Percentiles rank a stretch among this genome's conserved stretches.
These are phyloP conservation scores for Elongisporangium senticosum DNA, from an alignment of 352 stramenopile genomes.

Conservation along the genomic window DNA sequence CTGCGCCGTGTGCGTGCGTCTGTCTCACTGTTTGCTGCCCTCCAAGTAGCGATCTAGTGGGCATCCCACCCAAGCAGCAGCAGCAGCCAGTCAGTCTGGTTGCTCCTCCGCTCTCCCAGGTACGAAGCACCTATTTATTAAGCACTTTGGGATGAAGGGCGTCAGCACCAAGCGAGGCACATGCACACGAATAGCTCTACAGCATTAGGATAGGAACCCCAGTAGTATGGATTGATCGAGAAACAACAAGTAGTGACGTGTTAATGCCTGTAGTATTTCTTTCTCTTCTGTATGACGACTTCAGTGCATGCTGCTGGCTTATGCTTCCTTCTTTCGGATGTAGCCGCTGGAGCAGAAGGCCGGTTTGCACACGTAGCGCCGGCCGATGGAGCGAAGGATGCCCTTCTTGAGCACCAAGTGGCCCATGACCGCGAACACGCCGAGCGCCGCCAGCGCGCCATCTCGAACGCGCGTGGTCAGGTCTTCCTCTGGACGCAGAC, in stretches of 20 bases:
- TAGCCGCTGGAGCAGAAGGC: conserved; percentile 83
- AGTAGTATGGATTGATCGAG: not conserved
- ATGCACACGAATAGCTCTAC: not conserved
- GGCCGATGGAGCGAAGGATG: conserved; percentile 66
- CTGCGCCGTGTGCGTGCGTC: not conserved
- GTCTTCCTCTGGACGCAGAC: conserved; percentile 50
- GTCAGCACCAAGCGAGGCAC: not conserved
- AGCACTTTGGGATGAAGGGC: not conserved
- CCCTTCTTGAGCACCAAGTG: conserved; percentile 84
- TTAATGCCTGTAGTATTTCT: too few relatives aligned
- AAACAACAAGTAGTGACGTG: not conserved
- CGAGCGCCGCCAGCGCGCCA: conserved; percentile 43
- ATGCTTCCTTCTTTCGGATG: conserved; percentile 52
- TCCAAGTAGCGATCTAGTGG: not conserved
- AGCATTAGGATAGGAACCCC: not conserved
- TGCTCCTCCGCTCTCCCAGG: not conserved
- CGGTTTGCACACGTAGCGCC: conserved; percentile 82
- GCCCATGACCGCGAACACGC: conserved; percentile 37
- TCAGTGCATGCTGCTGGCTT: not conserved
- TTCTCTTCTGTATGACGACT: too few relatives aligned
- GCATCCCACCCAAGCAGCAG: not conserved
- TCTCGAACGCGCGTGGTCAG: conserved; percentile 54
- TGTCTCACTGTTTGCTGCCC: not conserved
- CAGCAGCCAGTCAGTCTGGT: not conserved
- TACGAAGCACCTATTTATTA: not conserved